phyloP scores from a whole-genome alignment of 306 rosid genomes.

The Cyclanthera cordifolia region DNA sequence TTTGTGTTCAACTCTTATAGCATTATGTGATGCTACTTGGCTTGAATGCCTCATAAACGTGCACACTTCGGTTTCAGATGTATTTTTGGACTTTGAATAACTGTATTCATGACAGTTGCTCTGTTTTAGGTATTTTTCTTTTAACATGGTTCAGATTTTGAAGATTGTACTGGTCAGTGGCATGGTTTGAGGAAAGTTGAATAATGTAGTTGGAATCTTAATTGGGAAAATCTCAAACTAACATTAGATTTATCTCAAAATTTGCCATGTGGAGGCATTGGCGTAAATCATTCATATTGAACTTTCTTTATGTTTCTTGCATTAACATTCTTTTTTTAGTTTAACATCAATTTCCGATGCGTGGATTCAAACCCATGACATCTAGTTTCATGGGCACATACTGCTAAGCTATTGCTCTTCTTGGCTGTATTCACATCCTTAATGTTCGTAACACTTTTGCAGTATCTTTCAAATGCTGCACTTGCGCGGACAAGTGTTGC shows the following conservation, averaged over 20 bases:
- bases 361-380: too few species aligned
- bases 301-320: neutral
- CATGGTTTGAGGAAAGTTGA: neutral
- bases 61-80: neutral
- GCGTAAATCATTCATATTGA: neutral
- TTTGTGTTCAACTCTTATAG: neutral
- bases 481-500: conserved; percentile 98
- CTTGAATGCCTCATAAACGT: neutral
- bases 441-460: conserved; percentile 22
- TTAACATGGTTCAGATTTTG: neutral
- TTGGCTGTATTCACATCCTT: too few species aligned
- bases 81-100: neutral
- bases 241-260: neutral
- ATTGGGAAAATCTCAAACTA: neutral
- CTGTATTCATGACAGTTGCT: neutral
- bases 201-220: neutral
- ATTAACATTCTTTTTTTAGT: too few species aligned
- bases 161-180: neutral
- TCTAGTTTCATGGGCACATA: too few species aligned
- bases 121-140: neutral
- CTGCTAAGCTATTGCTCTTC: too few species aligned
- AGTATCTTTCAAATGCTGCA: conserved; percentile 98
- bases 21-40: neutral
- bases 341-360: too few species aligned
- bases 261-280: neutral